Evolutionary conservation across 2,329 filamentous ascomycete genomes (phyloP).

Genomic region (Xylariaceae sp.): DNA sequence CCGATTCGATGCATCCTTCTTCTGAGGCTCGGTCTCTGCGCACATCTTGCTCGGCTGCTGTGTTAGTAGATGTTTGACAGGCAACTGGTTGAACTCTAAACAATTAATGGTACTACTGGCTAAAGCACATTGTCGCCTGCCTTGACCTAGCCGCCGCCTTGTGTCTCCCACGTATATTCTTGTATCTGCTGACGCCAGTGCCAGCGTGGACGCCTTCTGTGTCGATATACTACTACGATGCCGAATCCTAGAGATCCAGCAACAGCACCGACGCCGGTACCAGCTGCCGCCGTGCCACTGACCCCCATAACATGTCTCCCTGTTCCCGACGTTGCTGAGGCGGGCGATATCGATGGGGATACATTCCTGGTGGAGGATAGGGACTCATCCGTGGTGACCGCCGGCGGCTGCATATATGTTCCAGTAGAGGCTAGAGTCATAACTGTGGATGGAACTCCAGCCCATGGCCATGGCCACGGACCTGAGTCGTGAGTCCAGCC

Average conservation of each 20-base stretch:
- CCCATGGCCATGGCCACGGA: constrained; percentile 2
- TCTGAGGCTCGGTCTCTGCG: not conserved
- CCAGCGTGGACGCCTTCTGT: constrained; percentile 2
- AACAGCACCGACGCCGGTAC: constrained; percentile 9
- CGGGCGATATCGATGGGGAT: not conserved
- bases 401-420: constrained; percentile 7
- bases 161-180: not conserved
- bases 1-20: constrained; percentile 11
- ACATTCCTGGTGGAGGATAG: not conserved
- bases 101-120: constrained; percentile 14
- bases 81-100: constrained; percentile 14
- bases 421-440: constrained; percentile 10
- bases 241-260: constrained; percentile 14
- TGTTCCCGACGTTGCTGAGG: not conserved
- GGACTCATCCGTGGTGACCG: too few species aligned
- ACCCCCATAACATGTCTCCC: not conserved
- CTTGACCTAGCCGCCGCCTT: too few species aligned
- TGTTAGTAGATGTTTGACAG: constrained; percentile 14
- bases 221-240: not conserved
- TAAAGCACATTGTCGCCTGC: not conserved
- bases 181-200: not conserved
- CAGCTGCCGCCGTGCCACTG: constrained; percentile 16
- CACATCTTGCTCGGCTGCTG: constrained; percentile 10
- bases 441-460: constrained; percentile 1
- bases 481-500: not conserved